These are phyloP conservation scores for Pythium oligandrum DNA, from an alignment of 352 stramenopile species.

Conservation along the genomic window DNA sequence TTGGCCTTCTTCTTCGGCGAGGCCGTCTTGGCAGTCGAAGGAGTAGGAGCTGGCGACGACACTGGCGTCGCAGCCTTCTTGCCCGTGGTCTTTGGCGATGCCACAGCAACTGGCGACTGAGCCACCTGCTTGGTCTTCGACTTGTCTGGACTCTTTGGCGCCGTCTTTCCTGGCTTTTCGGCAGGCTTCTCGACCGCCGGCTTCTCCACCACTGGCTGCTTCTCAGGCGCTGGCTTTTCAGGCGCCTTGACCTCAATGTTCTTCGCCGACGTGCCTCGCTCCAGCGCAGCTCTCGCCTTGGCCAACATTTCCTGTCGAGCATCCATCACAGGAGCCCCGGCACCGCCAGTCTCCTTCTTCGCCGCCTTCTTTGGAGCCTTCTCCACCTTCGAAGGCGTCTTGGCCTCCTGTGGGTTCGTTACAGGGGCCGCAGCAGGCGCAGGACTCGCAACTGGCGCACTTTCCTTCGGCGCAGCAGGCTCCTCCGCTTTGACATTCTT, in stretches of 20 bases:
- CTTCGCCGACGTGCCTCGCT: neutral
- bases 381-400: conserved; percentile 10
- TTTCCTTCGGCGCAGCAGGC: no score
- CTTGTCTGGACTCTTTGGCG: conserved; percentile 8
- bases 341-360: conserved; percentile 7
- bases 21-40: conserved; percentile 4
- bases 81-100: conserved; percentile 9
- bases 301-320: conserved; percentile 18
- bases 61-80: neutral
- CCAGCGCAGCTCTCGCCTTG: conserved; percentile 15
- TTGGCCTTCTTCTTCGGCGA: conserved; percentile 16
- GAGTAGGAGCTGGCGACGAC: conserved; percentile 1
- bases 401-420: conserved; percentile 1
- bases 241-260: no score
- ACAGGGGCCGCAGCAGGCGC: conserved; percentile 1
- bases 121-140: neutral
- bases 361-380: conserved; percentile 12
- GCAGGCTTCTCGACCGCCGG: neutral
- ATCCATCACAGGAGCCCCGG: neutral
- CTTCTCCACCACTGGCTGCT: neutral
- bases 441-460: neutral
- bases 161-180: conserved; percentile 2
- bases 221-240: conserved; percentile 1
- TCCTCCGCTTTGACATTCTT: conserved; percentile 5
- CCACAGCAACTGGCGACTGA: conserved; percentile 3